Evolutionary conservation across 495 filamentous ascomycete genomes (phyloP).

Genomic region (Tuber melanosporum): DNA sequence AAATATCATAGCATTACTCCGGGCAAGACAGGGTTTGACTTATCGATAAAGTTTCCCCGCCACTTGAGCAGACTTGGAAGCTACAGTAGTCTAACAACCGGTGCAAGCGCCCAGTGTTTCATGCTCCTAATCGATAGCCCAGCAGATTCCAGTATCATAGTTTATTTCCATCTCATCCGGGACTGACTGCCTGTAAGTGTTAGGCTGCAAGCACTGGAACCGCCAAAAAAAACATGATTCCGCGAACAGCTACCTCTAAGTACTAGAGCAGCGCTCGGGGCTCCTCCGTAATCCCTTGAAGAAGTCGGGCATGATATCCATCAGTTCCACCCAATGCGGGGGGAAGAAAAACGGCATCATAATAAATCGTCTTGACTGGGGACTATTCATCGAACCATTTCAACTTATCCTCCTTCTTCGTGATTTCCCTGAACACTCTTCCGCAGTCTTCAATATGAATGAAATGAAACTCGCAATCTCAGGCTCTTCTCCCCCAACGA

Average conservation of each 20-base stretch:
- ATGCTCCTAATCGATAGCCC: background rate
- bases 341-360: background rate
- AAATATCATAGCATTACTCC: background rate
- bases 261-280: background rate
- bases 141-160: background rate
- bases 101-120: background rate
- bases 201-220: background rate
- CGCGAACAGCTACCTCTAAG: background rate
- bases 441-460: slow-evolving; percentile 51
- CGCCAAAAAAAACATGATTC: background rate
- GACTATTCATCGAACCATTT: slow-evolving; percentile 55
- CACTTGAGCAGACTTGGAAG: background rate
- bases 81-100: background rate
- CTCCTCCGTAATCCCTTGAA: background rate
- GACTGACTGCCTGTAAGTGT: background rate
- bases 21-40: background rate
- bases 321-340: background rate
- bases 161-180: background rate
- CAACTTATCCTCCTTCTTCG: slow-evolving; percentile 49
- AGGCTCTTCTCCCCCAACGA: slow-evolving; percentile 48
- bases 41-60: background rate
- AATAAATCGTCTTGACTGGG: background rate
- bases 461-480: slow-evolving; percentile 50
- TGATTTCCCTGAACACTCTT: slow-evolving; percentile 50
- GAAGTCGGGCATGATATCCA: background rate